A percentile compares a stretch with the other conserved stretches of the same genome.
These are phyloP conservation scores for Daldinia eschscholtzii DNA, from an alignment of 2,329 filamentous ascomycete species.

Conservation along the genomic window DNA sequence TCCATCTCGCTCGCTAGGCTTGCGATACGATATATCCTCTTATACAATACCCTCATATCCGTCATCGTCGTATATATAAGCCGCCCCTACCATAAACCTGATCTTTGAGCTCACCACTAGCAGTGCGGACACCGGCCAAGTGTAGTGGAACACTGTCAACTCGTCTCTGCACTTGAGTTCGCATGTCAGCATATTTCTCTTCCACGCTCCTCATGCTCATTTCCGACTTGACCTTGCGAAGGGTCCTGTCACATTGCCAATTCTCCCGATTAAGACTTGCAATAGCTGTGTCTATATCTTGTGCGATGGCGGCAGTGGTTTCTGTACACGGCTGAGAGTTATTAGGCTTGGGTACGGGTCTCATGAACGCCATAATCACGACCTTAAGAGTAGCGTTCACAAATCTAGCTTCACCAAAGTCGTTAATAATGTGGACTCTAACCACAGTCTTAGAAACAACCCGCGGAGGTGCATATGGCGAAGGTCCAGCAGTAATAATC, in stretches of 20 bases:
- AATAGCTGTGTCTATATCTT: conserved; percentile 59
- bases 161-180: conserved; percentile 64
- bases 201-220: conserved; percentile 59
- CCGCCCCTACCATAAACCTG: conserved; percentile 63
- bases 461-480: conserved; percentile 59
- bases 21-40: not conserved
- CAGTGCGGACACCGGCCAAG: conserved; percentile 68
- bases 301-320: conserved; percentile 51
- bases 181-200: conserved; percentile 62
- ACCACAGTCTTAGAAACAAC: conserved; percentile 65
- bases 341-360: conserved; percentile 51
- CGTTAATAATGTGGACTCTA: conserved; percentile 66
- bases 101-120: conserved; percentile 62
- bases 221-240: conserved; percentile 55
- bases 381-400: conserved; percentile 62
- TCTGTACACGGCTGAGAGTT: conserved; percentile 43
- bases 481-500: conserved; percentile 68
- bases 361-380: conserved; percentile 71
- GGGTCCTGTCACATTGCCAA: conserved; percentile 60
- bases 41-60: not conserved
- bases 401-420: conserved; percentile 60
- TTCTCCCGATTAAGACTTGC: conserved; percentile 61
- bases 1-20: not conserved
- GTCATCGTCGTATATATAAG: conserved; percentile 59
- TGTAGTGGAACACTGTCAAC: conserved; percentile 72